phyloP scores from a whole-genome alignment of 2,329 filamentous ascomycete genomes.

The Colletotrichum cereale region DNA sequence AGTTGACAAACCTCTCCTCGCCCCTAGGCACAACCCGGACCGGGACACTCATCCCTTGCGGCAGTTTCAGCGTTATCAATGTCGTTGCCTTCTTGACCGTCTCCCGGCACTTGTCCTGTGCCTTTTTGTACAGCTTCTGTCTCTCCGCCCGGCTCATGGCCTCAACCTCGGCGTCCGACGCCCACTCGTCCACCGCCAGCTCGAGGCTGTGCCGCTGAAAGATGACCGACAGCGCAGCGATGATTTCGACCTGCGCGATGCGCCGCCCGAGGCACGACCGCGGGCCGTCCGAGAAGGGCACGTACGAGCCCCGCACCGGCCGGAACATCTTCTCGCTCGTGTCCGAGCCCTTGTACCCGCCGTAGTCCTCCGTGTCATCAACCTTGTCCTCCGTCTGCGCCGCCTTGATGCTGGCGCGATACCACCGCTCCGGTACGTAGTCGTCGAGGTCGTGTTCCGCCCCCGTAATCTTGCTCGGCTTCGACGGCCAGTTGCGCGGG shows the following conservation, averaged over 20 bases:
- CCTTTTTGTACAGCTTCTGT: constrained; percentile 70
- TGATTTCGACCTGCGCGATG: constrained; percentile 71
- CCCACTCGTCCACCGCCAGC: constrained; percentile 74
- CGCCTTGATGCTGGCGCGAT: constrained; percentile 53
- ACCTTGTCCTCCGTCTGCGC: constrained; percentile 43
- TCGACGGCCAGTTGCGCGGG: constrained; percentile 78
- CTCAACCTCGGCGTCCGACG: constrained; percentile 65
- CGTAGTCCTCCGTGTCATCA: constrained; percentile 61
- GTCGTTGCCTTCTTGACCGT: constrained; percentile 68
- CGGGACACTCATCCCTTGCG: constrained; percentile 69
- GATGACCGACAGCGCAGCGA: constrained; percentile 66
- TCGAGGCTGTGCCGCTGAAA: constrained; percentile 75
- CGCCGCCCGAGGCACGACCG: constrained; percentile 69
- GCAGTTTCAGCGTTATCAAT: constrained; percentile 80
- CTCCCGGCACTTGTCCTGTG: constrained; percentile 65
- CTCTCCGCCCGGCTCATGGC: constrained; percentile 61
- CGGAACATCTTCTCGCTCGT: constrained; percentile 73
- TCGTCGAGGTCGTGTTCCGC: constrained; percentile 71
- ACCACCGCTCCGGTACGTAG: constrained; percentile 81
- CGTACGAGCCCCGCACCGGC: constrained; percentile 67
- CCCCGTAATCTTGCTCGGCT: constrained; percentile 58
- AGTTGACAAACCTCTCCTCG: constrained; percentile 73
- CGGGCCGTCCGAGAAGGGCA: constrained; percentile 70
- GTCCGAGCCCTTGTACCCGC: constrained; percentile 70
- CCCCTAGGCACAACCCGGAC: constrained; percentile 78